phyloP scores from a whole-genome alignment of 164 flowering plant genomes.

The Taxillus chinensis region DNA sequence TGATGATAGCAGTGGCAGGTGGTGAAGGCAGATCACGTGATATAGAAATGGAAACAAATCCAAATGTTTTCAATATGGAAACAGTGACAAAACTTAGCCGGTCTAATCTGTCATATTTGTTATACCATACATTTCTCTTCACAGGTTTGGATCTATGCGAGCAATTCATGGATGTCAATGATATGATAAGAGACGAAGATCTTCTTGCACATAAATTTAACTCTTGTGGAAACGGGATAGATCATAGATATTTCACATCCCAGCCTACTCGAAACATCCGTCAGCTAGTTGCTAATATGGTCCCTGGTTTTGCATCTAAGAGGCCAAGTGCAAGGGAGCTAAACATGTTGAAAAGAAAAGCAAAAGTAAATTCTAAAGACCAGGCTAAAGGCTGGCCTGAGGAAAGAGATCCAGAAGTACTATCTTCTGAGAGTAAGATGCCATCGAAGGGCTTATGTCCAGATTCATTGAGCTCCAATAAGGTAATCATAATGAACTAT shows the following conservation, averaged over 20 bases:
- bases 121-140: constrained; percentile 6
- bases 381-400: constrained; percentile 69
- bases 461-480: constrained; percentile 30
- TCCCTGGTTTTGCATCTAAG: constrained; percentile 50
- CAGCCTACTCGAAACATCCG: constrained; percentile 42
- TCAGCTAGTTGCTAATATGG: constrained; percentile 61
- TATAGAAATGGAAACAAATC: too few species aligned
- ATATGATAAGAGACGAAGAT: constrained; percentile 93
- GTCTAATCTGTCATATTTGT: not conserved
- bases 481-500: constrained; percentile 22
- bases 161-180: constrained; percentile 97
- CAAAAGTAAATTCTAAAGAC: constrained; percentile 76
- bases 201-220: constrained; percentile 47
- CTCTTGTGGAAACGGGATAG: constrained; percentile 44
- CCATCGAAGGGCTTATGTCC: constrained; percentile 34
- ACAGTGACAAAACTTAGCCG: too few species aligned
- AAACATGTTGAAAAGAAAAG: constrained; percentile 86
- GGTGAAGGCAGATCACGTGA: too few species aligned
- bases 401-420: constrained; percentile 46
- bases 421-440: constrained; percentile 29
- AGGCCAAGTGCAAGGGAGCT: constrained; percentile 91
- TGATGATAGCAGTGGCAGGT: too few species aligned
- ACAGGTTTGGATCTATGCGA: constrained; percentile 92
- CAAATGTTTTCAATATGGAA: too few species aligned
- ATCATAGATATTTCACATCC: constrained; percentile 31